Base-by-base conservation (phyloP, 805 yeast genomes). In the Zygoascus flipseniorum region DNA sequence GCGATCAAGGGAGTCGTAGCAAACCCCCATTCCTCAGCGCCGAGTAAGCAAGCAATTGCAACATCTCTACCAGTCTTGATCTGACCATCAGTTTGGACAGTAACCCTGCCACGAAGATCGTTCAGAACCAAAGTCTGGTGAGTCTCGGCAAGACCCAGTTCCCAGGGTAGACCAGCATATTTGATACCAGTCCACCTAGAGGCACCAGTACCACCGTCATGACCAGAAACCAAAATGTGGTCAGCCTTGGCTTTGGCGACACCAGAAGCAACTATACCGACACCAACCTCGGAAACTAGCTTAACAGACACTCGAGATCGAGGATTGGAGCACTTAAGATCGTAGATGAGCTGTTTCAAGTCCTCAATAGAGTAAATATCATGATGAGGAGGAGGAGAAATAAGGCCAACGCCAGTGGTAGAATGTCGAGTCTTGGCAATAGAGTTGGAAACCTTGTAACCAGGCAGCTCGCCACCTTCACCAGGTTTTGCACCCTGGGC, bases 401-500 rank as follows among this genome's bases (percentile, higher is more conserved):
- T 92, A 66, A 92, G 78, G 63, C 98, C 98, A 54, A 92, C 98
- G 65, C 96, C 95, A 32, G 95, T 88, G 32, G 98, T 92, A 0
- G 97, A 89, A 71, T 90, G 97, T 73, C 99, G 82, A 8, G 97
- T 90, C 72, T 86, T 88, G 48, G 96, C 99, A 73, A 92, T 92
- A 48, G 80, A 80, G 55, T 77, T 81, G 28, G 92, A 80, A 48
- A 92, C 99, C 72, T 92, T 92, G 74, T 86, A 86, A 55, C 96
- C 96, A 39, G 97, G 97, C 61, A 89, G 77, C 72, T 93, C 98
- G 78, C 99, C 99, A 78, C 99, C 99, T 76, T 93, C 98, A 75
- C 98, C 99, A 10, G 98, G 98, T 73, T 92, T 92, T 52, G 99
- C 99, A 74, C 99, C 98, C 74, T 92, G 99, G 9, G 98, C 98